Percentiles rank a stretch among this genome's conserved stretches.
Evolutionary conservation across 2,329 filamentous ascomycete genomes (phyloP).

Genomic region (Colletotrichum tanaceti): DNA sequence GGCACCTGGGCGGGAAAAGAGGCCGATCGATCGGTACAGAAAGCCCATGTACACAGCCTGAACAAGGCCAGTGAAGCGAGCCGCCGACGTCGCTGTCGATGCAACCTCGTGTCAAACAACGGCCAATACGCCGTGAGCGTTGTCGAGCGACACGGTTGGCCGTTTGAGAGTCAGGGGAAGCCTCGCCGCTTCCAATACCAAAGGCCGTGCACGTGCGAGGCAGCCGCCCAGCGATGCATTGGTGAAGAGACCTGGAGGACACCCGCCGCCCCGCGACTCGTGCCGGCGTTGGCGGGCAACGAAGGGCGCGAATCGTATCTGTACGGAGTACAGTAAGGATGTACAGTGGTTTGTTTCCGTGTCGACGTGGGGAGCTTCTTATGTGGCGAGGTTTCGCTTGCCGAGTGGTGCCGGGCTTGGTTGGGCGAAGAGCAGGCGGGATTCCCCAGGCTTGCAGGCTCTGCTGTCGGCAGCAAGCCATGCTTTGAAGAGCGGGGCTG

Average conservation of each 20-base stretch:
- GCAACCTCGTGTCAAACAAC: conserved; percentile 19
- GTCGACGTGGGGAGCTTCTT: neutral
- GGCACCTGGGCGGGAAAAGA: conserved; percentile 22
- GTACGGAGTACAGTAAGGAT: neutral
- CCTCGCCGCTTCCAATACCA: conserved; percentile 24
- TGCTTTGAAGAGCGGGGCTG: conserved; percentile 19
- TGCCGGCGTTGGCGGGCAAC: conserved; percentile 4
- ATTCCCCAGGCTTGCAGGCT: conserved; percentile 19
- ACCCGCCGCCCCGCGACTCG: conserved; percentile 21
- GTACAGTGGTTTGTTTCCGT: neutral
- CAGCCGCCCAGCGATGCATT: too few species aligned
- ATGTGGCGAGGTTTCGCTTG: neutral
- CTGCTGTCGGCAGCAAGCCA: neutral
- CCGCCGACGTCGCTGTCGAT: conserved; percentile 23
- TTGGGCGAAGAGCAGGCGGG: conserved; percentile 10
- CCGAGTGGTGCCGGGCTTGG: conserved; percentile 9
- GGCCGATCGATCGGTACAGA: conserved; percentile 35
- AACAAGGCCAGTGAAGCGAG: conserved; percentile 29
- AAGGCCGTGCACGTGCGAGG: conserved; percentile 16
- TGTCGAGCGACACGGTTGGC: conserved; percentile 19
- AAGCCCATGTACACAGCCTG: conserved; percentile 30
- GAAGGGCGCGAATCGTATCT: neutral
- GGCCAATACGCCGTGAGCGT: conserved; percentile 22
- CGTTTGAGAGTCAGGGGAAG: conserved; percentile 38
- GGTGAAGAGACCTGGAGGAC: neutral